Evolutionary conservation across 148 eudicot genomes (phyloP).

Genomic region (Oxyria digyna): DNA sequence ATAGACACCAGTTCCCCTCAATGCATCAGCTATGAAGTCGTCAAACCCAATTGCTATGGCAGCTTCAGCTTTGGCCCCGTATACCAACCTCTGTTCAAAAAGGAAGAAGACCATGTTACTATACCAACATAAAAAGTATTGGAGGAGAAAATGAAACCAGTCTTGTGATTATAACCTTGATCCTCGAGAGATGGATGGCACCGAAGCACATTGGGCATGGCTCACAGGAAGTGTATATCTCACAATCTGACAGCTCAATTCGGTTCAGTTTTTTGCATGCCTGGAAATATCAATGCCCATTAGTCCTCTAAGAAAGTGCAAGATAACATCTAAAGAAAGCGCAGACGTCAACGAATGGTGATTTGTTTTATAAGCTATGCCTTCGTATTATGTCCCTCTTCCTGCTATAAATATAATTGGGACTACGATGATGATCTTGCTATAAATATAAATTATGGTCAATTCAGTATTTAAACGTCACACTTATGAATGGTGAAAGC

Average conservation of each 20-base stretch:
- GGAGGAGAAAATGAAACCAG: not conserved
- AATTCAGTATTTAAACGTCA: no score
- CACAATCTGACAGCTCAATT: constrained; percentile 55
- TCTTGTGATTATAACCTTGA: constrained; percentile 3
- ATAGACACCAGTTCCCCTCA: constrained; percentile 15
- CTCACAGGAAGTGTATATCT: constrained; percentile 61
- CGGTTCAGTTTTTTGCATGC: constrained; percentile 38
- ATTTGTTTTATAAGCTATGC: no score
- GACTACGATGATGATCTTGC: no score
- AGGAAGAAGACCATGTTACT: not conserved
- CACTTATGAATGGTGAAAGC: no score
- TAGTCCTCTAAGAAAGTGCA: not conserved
- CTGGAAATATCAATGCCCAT: not conserved
- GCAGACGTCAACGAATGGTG: no score
- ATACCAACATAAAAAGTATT: not conserved
- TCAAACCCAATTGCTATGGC: constrained; percentile 61
- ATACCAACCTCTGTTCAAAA: constrained; percentile 13
- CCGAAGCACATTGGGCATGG: constrained; percentile 73
- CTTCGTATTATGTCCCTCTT: no score
- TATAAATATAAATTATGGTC: no score
- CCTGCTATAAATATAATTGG: no score
- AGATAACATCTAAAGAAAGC: not conserved
- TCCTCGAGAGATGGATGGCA: constrained; percentile 51
- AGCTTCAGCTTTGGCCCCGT: constrained; percentile 63
- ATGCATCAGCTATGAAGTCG: constrained; percentile 58